Percentiles rank a stretch among this genome's conserved stretches.
phyloP scores from a whole-genome alignment of 257 asterid species.

The Fraxinus excelsior region DNA sequence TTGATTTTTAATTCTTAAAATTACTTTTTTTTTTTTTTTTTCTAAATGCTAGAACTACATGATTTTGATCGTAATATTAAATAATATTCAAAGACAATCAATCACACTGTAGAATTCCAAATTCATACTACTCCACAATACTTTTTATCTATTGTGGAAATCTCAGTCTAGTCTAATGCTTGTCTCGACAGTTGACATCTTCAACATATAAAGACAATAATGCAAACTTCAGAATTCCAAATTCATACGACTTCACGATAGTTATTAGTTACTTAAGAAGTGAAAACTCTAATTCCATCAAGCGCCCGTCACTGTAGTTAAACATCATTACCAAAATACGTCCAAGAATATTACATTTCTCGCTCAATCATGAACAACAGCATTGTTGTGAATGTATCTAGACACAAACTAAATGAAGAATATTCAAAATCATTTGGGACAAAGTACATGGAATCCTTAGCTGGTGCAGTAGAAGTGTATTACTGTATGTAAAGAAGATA shows the following conservation, averaged over 20 bases:
- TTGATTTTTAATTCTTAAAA: no score
- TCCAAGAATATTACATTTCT: slow-evolving; percentile 3
- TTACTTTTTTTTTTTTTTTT: no score
- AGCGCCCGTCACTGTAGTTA: not conserved
- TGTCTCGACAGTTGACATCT: not conserved
- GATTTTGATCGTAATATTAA: no score
- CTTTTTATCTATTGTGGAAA: not conserved
- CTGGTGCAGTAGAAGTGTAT: slow-evolving; percentile 1
- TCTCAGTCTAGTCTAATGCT: not conserved
- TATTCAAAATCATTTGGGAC: slow-evolving; percentile 27
- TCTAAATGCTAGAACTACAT: no score
- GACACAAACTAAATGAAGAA: slow-evolving; percentile 28
- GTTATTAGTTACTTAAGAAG: no score
- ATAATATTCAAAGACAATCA: not conserved
- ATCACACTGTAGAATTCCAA: not conserved
- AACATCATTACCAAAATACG: not conserved
- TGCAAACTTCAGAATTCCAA: not conserved
- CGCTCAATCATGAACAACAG: slow-evolving; percentile 9
- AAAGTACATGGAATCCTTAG: slow-evolving; percentile 5
- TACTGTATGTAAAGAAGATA: slow-evolving; percentile 8
- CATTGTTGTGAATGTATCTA: slow-evolving; percentile 36
- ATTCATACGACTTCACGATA: not conserved
- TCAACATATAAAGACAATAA: not conserved
- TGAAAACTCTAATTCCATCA: not conserved
- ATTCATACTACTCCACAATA: not conserved